These are phyloP conservation scores for Cladosporium colombiae DNA, from an alignment of 2,329 filamentous ascomycete species.

Conservation along the genomic window DNA sequence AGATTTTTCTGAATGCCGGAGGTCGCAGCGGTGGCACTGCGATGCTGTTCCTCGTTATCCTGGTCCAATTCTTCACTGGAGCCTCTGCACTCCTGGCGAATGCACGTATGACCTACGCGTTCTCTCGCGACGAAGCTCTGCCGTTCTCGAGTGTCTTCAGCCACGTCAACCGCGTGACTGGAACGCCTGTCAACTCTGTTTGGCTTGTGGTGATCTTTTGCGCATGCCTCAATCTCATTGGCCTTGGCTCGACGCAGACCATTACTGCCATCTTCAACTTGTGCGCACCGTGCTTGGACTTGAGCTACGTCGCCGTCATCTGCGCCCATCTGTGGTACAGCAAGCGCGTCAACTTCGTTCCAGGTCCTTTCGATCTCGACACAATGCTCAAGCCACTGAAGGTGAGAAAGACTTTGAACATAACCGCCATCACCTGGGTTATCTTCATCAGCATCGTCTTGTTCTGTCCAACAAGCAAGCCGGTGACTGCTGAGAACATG, in stretches of 20 bases:
- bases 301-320: conserved; percentile 58
- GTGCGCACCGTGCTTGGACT: conserved; percentile 57
- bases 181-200: conserved; percentile 55
- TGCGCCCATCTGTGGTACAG: conserved; percentile 36
- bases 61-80: conserved; percentile 58
- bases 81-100: conserved; percentile 52
- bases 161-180: conserved; percentile 51
- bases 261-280: conserved; percentile 58
- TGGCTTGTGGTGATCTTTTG: conserved; percentile 59
- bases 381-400: conserved; percentile 42
- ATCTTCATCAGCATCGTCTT: conserved; percentile 57
- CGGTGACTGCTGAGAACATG: conserved; percentile 53
- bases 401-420: conserved; percentile 46
- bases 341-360: conserved; percentile 53
- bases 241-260: conserved; percentile 56
- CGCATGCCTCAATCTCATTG: conserved; percentile 61
- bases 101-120: conserved; percentile 57
- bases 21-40: conserved; percentile 55
- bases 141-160: conserved; percentile 53
- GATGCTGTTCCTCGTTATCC: conserved; percentile 59
- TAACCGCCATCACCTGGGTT: conserved; percentile 55
- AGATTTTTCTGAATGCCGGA: conserved; percentile 60
- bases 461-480: conserved; percentile 52
- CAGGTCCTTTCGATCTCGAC: conserved; percentile 56
- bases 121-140: conserved; percentile 55